These are phyloP conservation scores for Xerocomellus amylosporus DNA, from an alignment of 768 basidiomycete species.

Conservation along the genomic window DNA sequence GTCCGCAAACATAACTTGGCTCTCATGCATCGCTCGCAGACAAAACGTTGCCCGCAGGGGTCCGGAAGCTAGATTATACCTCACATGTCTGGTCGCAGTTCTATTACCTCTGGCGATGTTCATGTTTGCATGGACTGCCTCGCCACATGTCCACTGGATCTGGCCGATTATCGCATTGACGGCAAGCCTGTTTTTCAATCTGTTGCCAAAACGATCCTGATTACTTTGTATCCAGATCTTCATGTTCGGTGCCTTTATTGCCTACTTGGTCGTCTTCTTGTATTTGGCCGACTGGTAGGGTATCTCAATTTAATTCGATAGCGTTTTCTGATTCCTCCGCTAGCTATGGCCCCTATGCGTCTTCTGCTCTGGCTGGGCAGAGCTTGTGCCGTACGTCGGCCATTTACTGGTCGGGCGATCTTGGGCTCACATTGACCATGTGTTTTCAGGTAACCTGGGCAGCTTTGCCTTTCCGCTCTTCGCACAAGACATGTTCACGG, in stretches of 20 bases:
- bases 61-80: slow-evolving; percentile 58
- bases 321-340: slow-evolving; percentile 6
- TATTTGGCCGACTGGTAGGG: slow-evolving; percentile 60
- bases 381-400: slow-evolving; percentile 48
- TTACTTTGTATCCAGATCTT: slow-evolving; percentile 36
- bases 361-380: slow-evolving; percentile 65
- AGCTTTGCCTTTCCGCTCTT: slow-evolving; percentile 61
- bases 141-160: slow-evolving; percentile 56
- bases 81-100: slow-evolving; percentile 51
- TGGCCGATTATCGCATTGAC: slow-evolving; percentile 29
- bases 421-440: background rate
- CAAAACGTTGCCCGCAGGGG: slow-evolving; percentile 32
- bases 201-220: background rate
- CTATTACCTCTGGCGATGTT: slow-evolving; percentile 58
- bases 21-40: slow-evolving; percentile 26
- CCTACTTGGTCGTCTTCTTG: slow-evolving; percentile 54
- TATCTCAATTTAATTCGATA: background rate
- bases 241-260: slow-evolving; percentile 48
- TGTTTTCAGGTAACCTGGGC: slow-evolving; percentile 43
- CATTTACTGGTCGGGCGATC: background rate
- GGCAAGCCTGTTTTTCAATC: background rate
- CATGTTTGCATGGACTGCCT: slow-evolving; percentile 69
- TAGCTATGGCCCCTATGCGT: slow-evolving; percentile 57
- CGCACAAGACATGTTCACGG: slow-evolving; percentile 53
- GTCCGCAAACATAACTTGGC: background rate